These are phyloP conservation scores for Didymella exigua DNA, from an alignment of 2,329 filamentous ascomycete species.

Conservation along the genomic window DNA sequence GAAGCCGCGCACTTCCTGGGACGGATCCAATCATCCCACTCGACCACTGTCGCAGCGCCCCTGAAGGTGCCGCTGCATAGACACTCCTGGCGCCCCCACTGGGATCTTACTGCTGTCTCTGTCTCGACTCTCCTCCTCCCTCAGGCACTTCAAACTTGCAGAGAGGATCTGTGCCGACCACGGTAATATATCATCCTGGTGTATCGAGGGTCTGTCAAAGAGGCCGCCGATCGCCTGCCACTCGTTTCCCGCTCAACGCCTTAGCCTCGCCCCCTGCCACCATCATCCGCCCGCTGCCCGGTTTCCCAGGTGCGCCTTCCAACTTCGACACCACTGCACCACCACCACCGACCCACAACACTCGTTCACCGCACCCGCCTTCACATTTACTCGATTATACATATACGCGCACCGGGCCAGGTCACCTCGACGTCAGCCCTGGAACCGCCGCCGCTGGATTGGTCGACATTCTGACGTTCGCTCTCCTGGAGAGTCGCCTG, in stretches of 20 bases:
- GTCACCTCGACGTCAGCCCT: conserved; percentile 17
- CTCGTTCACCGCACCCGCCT: conserved; percentile 33
- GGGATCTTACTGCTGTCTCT: conserved; percentile 25
- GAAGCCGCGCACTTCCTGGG: conserved; percentile 15
- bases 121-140: conserved; percentile 30
- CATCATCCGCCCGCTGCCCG: conserved; percentile 36
- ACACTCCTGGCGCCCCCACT: conserved; percentile 26
- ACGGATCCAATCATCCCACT: conserved; percentile 28
- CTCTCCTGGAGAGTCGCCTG: conserved; percentile 34
- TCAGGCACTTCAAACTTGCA: conserved; percentile 31
- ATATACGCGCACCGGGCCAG: conserved; percentile 7
- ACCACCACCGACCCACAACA: conserved; percentile 21
- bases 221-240: conserved; percentile 38
- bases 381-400: conserved; percentile 13
- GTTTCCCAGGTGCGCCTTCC: conserved; percentile 38
- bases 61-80: conserved; percentile 27
- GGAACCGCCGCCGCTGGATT: conserved; percentile 42
- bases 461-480: conserved; percentile 33
- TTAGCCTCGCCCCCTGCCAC: conserved; percentile 32
- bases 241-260: conserved; percentile 34
- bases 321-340: conserved; percentile 19
- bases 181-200: conserved; percentile 21
- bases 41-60: conserved; percentile 41
- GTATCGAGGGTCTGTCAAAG: conserved; percentile 24
- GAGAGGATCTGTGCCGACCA: conserved; percentile 23